A percentile compares a stretch with the other conserved stretches of the same genome.
Evolutionary conservation across 2,329 filamentous ascomycete species (phyloP).

Genomic region (Fusarium armeniacum): DNA sequence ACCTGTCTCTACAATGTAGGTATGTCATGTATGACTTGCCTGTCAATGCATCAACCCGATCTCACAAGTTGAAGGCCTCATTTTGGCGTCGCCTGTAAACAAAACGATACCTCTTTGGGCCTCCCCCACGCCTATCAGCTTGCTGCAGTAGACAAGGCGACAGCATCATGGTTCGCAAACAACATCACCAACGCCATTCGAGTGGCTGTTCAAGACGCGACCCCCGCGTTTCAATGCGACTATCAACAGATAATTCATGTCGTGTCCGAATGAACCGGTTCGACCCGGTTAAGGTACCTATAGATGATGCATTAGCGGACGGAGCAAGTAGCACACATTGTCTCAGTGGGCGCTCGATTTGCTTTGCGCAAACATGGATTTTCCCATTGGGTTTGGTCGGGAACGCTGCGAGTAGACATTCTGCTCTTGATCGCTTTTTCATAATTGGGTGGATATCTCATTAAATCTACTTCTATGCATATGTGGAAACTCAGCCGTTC

Average conservation of each 20-base stretch:
- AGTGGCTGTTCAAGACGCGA: constrained; percentile 36
- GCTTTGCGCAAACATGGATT: not conserved
- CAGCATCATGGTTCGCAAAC: constrained; percentile 42
- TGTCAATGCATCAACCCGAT: constrained; percentile 20
- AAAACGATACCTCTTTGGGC: constrained; percentile 32
- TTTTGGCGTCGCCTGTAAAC: constrained; percentile 34
- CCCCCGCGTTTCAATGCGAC: constrained; percentile 22
- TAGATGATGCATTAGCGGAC: not conserved
- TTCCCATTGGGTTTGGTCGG: not conserved
- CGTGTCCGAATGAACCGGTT: constrained; percentile 21
- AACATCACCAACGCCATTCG: constrained; percentile 18
- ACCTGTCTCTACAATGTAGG: constrained; percentile 16
- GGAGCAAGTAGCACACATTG: not conserved
- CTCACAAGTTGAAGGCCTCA: constrained; percentile 21
- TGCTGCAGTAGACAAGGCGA: constrained; percentile 25
- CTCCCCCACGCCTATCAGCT: constrained; percentile 23
- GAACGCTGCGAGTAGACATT: not conserved
- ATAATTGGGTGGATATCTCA: not conserved
- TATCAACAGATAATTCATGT: constrained; percentile 17
- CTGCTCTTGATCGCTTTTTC: not conserved
- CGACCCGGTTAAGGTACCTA: constrained; percentile 5
- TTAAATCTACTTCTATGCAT: not conserved
- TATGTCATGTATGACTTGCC: constrained; percentile 42
- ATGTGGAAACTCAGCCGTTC: not conserved
- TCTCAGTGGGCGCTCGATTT: not conserved